Evolutionary conservation across 192 early-diverging fungal species (phyloP).

Genomic region (Coemansia sp.): DNA sequence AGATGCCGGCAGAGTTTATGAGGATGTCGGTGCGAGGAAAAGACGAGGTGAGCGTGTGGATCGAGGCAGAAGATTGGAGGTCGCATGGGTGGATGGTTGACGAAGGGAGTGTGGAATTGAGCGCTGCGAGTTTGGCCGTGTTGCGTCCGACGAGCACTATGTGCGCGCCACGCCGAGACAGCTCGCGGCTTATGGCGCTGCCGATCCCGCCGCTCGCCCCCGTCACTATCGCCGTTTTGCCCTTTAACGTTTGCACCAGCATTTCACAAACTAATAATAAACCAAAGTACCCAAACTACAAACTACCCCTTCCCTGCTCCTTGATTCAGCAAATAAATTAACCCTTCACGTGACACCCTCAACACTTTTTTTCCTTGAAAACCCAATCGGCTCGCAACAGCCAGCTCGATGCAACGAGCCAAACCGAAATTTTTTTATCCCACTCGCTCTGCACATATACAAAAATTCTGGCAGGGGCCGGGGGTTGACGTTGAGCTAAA

Average conservation of each 20-base stretch:
- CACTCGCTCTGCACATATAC: too few species aligned
- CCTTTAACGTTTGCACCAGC: constrained; percentile 17
- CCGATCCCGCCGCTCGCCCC: constrained; percentile 83
- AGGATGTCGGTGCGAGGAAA: constrained; percentile 33
- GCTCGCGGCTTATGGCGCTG: constrained; percentile 61
- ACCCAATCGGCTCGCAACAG: neutral
- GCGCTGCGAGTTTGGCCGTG: constrained; percentile 29
- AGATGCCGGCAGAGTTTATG: constrained; percentile 56
- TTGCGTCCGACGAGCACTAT: constrained; percentile 62
- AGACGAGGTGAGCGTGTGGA: constrained; percentile 12
- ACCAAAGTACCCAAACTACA: neutral
- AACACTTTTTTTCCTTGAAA: constrained; percentile 16
- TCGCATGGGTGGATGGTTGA: constrained; percentile 13
- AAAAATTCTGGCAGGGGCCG: neutral
- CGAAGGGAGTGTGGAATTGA: constrained; percentile 15
- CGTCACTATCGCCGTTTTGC: constrained; percentile 57
- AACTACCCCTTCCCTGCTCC: too few species aligned
- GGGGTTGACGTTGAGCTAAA: neutral
- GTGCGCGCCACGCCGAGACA: constrained; percentile 59
- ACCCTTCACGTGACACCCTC: constrained; percentile 37
- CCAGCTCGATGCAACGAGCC: neutral
- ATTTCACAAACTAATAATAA: constrained; percentile 1
- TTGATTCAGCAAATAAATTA: neutral
- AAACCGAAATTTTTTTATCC: constrained; percentile 12
- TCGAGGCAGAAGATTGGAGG: constrained; percentile 8